phyloP scores from a whole-genome alignment of 2,329 filamentous ascomycete species.

The Alternaria triticimaculans region DNA sequence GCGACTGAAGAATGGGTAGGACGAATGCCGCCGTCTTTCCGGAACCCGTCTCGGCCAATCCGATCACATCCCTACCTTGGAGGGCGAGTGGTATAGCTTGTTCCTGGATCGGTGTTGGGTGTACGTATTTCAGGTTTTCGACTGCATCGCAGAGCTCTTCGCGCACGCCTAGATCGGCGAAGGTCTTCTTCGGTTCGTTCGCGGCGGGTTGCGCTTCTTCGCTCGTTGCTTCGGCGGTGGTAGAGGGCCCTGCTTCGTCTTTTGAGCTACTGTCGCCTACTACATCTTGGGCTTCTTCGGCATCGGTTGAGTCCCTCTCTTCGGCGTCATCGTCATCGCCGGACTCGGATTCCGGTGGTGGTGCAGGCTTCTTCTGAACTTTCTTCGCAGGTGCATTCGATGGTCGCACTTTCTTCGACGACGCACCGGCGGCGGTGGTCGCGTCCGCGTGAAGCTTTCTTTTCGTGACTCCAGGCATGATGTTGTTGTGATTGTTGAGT shows the following conservation, averaged over 20 bases:
- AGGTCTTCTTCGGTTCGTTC: conserved; percentile 63
- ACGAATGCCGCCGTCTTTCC: conserved; percentile 97
- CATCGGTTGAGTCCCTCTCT: conserved; percentile 3
- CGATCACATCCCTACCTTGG: conserved; percentile 84
- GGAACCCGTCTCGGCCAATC: conserved; percentile 90
- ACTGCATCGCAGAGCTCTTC: conserved; percentile 91
- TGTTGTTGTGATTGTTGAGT: conserved; percentile 23
- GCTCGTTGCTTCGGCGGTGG: conserved; percentile 6
- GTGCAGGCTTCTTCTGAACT: conserved; percentile 16
- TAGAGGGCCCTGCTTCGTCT: conserved; percentile 1
- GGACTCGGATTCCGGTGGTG: conserved; percentile 31
- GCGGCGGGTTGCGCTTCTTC: background rate
- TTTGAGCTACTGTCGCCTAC: background rate
- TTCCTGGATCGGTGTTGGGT: conserved; percentile 86
- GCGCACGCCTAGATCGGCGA: conserved; percentile 78
- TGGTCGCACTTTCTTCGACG: conserved; percentile 23
- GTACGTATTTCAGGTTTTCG: conserved; percentile 78
- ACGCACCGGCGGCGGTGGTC: conserved; percentile 7
- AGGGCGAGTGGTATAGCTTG: conserved; percentile 84
- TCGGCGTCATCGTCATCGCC: conserved; percentile 26
- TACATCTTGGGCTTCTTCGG: conserved; percentile 13
- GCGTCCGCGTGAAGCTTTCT: conserved; percentile 46
- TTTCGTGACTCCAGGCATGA: conserved; percentile 54
- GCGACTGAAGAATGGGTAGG: conserved; percentile 84
- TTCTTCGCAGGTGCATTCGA: conserved; percentile 25